Percentiles rank a stretch among this genome's conserved stretches.
Evolutionary conservation across 1,284 basidiomycete genomes (phyloP).

Genomic region (Ustilago tritici): DNA sequence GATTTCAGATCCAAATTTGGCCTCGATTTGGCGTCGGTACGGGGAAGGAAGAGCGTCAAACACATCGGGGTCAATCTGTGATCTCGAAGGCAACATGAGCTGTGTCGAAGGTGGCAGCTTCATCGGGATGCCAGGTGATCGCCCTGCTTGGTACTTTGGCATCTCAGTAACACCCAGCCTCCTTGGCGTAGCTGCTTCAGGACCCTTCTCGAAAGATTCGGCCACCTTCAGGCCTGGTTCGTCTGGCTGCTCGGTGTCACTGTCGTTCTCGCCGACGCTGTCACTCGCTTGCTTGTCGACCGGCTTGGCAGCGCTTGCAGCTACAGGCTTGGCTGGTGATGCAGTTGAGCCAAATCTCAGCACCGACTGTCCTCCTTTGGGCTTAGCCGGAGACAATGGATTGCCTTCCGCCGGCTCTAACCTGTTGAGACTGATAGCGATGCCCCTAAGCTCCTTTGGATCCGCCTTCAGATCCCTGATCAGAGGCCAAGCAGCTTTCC

Average conservation of each 20-base stretch:
- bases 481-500: constrained; percentile 82
- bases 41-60: constrained; percentile 48
- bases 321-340: not conserved
- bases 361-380: constrained; percentile 35
- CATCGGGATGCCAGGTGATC: not conserved
- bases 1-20: constrained; percentile 21
- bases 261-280: constrained; percentile 15
- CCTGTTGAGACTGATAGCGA: constrained; percentile 92
- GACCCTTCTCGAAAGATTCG: constrained; percentile 33
- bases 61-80: constrained; percentile 58
- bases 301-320: not conserved
- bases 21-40: constrained; percentile 54
- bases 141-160: not conserved
- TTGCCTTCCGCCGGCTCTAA: constrained; percentile 72
- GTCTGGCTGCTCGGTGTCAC: constrained; percentile 28
- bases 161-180: not conserved
- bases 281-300: not conserved
- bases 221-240: constrained; percentile 32
- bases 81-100: constrained; percentile 57
- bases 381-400: constrained; percentile 27
- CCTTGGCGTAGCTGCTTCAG: constrained; percentile 34
- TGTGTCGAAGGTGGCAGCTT: constrained; percentile 38
- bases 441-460: constrained; percentile 87
- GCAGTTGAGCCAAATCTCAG: constrained; percentile 25
- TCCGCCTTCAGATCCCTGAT: constrained; percentile 81